These are phyloP conservation scores for Groenewaldozyma tartarivorans DNA, from an alignment of 805 yeast species.

Conservation along the genomic window DNA sequence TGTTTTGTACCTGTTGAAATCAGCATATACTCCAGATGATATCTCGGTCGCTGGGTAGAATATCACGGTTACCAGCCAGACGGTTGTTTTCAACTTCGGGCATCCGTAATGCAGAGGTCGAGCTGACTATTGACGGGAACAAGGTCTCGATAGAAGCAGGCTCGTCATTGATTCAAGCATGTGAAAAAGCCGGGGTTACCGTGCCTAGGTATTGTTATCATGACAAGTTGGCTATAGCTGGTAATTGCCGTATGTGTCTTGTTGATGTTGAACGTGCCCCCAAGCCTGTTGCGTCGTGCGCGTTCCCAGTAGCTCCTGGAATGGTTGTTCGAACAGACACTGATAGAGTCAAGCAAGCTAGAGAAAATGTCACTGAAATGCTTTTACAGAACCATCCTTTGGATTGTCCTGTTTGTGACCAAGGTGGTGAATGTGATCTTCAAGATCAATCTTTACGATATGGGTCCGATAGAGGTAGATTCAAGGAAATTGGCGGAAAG, in stretches of 20 bases:
- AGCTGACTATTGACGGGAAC: slow-evolving; percentile 53
- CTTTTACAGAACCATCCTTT: slow-evolving; percentile 80
- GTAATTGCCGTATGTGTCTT: slow-evolving; percentile 88
- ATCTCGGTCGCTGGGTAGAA: slow-evolving; percentile 1
- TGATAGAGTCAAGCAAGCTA: slow-evolving; percentile 69
- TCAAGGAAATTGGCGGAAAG: slow-evolving; percentile 71
- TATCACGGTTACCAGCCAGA: background rate
- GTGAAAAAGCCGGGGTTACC: slow-evolving; percentile 81
- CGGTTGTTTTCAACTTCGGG: slow-evolving; percentile 29
- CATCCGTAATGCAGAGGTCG: slow-evolving; percentile 42
- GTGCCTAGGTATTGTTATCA: slow-evolving; percentile 89
- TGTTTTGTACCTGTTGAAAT: background rate
- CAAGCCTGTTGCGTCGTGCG: slow-evolving; percentile 82
- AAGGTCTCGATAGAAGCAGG: slow-evolving; percentile 76
- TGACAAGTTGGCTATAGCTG: slow-evolving; percentile 83
- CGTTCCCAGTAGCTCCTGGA: slow-evolving; percentile 84
- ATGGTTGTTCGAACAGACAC: slow-evolving; percentile 77
- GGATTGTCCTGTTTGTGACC: slow-evolving; percentile 90
- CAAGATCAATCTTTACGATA: slow-evolving; percentile 80
- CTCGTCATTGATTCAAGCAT: slow-evolving; percentile 81
- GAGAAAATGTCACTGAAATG: slow-evolving; percentile 89
- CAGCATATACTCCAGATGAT: slow-evolving; percentile 3
- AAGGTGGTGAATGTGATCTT: slow-evolving; percentile 89
- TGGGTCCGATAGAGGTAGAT: slow-evolving; percentile 82
- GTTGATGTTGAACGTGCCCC: slow-evolving; percentile 87